These are phyloP conservation scores for Mortierella alpina DNA, from an alignment of 192 early-diverging fungal genomes.

Conservation along the genomic window DNA sequence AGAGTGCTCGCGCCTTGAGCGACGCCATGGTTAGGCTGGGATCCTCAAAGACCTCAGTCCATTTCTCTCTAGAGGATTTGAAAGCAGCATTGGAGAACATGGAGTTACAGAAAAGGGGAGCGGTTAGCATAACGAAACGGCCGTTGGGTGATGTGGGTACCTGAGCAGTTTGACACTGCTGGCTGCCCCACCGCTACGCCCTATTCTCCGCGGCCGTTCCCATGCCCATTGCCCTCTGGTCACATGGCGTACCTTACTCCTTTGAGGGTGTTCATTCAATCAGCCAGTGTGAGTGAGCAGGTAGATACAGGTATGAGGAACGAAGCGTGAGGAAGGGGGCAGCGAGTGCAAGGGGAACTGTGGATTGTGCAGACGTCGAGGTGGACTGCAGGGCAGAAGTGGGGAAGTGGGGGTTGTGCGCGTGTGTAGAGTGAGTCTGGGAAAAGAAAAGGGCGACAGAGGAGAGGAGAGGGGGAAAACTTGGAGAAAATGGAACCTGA, in stretches of 20 bases:
- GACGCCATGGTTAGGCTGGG: slow-evolving; percentile 56
- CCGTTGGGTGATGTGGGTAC: not conserved
- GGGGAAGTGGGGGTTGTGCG: not conserved
- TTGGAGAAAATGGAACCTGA: too few species aligned
- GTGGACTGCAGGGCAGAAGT: not conserved
- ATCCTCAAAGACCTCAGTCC: slow-evolving; percentile 65
- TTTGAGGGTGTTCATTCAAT: slow-evolving; percentile 42
- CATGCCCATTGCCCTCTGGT: too few species aligned
- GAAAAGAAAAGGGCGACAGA: not conserved
- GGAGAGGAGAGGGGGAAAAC: not conserved
- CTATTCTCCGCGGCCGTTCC: not conserved
- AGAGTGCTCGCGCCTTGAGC: slow-evolving; percentile 58
- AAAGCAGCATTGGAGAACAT: not conserved
- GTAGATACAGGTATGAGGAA: not conserved
- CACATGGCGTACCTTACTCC: slow-evolving; percentile 31
- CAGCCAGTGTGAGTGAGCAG: too few species aligned
- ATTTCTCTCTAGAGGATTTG: slow-evolving; percentile 39
- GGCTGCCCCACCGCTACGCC: too few species aligned
- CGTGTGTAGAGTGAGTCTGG: not conserved
- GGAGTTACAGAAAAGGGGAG: not conserved
- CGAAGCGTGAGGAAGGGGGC: not conserved
- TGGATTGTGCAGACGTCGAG: not conserved
- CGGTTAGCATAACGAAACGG: not conserved
- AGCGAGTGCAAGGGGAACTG: not conserved
- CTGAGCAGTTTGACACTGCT: not conserved